A percentile compares a stretch with the other conserved stretches of the same genome.
These are phyloP conservation scores for Diplocarpon mali DNA, from an alignment of 2,329 filamentous ascomycete genomes.

Conservation along the genomic window DNA sequence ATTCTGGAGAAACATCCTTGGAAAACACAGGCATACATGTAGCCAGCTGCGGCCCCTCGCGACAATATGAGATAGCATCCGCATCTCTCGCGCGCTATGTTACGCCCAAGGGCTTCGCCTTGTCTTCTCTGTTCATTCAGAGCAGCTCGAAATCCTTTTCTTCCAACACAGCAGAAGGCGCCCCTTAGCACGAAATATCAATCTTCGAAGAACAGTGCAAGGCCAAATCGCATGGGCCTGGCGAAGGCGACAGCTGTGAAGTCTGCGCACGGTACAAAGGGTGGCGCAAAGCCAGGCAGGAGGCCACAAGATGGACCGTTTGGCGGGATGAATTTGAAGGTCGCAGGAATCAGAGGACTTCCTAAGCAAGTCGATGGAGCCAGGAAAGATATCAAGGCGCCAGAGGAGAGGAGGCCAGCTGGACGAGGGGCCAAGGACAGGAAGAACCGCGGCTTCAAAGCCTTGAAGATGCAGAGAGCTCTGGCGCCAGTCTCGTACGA, in stretches of 20 bases:
- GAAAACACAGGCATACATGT: background rate
- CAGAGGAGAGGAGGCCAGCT: background rate
- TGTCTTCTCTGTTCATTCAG: conserved; percentile 24
- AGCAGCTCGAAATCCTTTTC: conserved; percentile 8
- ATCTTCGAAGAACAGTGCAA: conserved; percentile 4
- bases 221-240: conserved; percentile 22
- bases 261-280: conserved; percentile 5
- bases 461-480: conserved; percentile 85
- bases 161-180: conserved; percentile 20
- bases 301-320: conserved; percentile 41
- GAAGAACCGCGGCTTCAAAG: conserved; percentile 45
- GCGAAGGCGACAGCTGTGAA: conserved; percentile 18
- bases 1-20: background rate
- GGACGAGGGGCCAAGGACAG: conserved; percentile 26
- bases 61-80: conserved; percentile 8
- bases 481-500: conserved; percentile 69
- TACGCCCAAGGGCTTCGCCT: conserved; percentile 18
- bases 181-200: conserved; percentile 17
- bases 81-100: conserved; percentile 12
- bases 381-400: background rate
- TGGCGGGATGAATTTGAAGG: conserved; percentile 46
- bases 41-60: background rate
- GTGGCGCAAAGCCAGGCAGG: conserved; percentile 23
- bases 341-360: conserved; percentile 33
- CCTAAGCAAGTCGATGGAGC: conserved; percentile 25